Conservation (phyloP, 768 basidiomycete species). For the Hypholoma sublateritium region DNA sequence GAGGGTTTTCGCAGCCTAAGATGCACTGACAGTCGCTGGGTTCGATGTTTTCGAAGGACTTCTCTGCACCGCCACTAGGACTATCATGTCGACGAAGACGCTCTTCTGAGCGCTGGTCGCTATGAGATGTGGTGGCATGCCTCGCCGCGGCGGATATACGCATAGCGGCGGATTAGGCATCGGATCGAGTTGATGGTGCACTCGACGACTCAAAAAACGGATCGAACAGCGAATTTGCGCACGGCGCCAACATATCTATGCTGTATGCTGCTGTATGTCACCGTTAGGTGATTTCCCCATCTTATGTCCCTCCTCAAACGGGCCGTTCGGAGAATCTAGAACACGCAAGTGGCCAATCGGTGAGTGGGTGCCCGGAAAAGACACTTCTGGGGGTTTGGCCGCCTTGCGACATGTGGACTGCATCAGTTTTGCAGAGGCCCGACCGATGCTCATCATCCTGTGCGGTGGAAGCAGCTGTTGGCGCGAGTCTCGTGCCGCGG, state of each 20-base stretch:
- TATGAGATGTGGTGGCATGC: neutral
- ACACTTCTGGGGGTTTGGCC: neutral
- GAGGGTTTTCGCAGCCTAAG: neutral
- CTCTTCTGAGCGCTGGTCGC: neutral
- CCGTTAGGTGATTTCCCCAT: neutral
- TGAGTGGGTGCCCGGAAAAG: neutral
- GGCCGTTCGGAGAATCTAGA: slow-evolving; percentile 3
- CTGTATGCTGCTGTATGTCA: neutral
- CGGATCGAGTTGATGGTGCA: neutral
- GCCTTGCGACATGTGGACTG: neutral
- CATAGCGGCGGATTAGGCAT: neutral
- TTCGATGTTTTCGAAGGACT: slow-evolving; percentile 7
- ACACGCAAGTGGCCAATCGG: slow-evolving; percentile 3
- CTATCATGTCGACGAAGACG: slow-evolving; percentile 9
- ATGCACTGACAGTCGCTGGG: no score
- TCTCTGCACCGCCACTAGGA: slow-evolving; percentile 27
- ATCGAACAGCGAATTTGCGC: neutral
- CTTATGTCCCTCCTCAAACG: neutral
- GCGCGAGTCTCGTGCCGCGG: neutral
- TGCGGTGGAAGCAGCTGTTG: neutral
- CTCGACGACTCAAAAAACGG: neutral
- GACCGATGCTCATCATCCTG: neutral
- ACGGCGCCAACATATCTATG: neutral
- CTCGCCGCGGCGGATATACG: neutral
- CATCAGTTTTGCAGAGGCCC: slow-evolving; percentile 1